Percentiles rank a stretch among this genome's conserved stretches.
Evolutionary conservation across 179 eudicot genomes (phyloP).

Genomic region (Heliamphora pulchella): DNA sequence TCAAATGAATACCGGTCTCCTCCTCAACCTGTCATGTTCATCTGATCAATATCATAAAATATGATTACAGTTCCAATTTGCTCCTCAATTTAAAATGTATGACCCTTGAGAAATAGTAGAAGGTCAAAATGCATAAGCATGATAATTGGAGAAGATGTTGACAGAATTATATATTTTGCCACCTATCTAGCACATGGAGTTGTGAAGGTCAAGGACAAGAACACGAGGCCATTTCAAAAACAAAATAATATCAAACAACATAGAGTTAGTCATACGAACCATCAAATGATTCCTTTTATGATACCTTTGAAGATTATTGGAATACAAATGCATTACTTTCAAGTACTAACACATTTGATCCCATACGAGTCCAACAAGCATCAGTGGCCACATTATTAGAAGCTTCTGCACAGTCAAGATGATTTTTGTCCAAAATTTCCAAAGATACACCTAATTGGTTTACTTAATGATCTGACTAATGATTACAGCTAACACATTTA

Average conservation of each 20-base stretch:
- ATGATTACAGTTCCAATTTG: background rate
- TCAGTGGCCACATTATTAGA: too few relatives aligned
- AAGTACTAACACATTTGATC: too few relatives aligned
- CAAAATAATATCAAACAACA: too few relatives aligned
- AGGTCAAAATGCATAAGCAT: background rate
- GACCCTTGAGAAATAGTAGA: background rate
- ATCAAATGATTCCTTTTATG: background rate
- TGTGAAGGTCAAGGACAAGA: background rate
- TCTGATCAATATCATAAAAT: background rate
- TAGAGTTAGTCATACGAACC: background rate
- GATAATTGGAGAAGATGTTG: background rate
- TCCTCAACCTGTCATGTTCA: slow-evolving; percentile 67
- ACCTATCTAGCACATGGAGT: background rate
- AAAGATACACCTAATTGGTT: too few relatives aligned
- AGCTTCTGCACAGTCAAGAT: too few relatives aligned
- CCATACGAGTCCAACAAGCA: too few relatives aligned
- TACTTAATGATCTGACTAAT: too few relatives aligned
- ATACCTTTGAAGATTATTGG: too few relatives aligned
- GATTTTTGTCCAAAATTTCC: too few relatives aligned
- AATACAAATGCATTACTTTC: too few relatives aligned
- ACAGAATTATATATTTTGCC: background rate
- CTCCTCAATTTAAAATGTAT: background rate
- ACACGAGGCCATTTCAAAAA: background rate
- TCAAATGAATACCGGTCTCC: slow-evolving; percentile 75
- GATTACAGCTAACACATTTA: too few relatives aligned